Evolutionary conservation across 169 alveolate species (phyloP).

Genomic region (Neospora caninum): DNA sequence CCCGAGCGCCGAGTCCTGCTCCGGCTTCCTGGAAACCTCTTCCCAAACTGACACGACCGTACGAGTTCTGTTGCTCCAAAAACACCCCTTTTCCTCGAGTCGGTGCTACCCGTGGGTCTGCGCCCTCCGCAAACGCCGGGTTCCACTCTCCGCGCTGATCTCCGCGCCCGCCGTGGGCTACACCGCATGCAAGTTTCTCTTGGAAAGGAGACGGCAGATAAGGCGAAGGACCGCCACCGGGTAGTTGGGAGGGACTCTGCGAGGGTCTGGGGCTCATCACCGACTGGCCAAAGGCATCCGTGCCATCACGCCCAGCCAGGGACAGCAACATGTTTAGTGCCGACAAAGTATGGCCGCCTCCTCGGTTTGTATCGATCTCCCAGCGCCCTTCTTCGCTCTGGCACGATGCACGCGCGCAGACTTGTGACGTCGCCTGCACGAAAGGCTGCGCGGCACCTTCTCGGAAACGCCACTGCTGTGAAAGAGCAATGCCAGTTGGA

Average conservation of each 20-base stretch:
- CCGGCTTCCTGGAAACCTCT: background rate
- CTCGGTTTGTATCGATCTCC: background rate
- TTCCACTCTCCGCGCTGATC: background rate
- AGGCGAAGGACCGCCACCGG: background rate
- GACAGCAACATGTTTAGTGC: background rate
- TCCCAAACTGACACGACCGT: background rate
- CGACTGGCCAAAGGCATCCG: background rate
- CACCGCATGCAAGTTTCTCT: background rate
- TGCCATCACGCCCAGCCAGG: background rate
- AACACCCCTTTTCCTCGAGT: background rate
- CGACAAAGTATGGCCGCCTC: background rate
- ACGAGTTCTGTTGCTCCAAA: background rate
- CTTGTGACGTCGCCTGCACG: no score
- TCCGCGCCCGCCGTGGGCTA: background rate
- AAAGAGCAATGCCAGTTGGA: background rate
- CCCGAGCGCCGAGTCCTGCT: background rate
- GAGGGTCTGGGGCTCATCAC: background rate
- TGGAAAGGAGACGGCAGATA: background rate
- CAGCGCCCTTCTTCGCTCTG: background rate
- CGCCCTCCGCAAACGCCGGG: background rate
- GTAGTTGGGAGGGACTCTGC: no score
- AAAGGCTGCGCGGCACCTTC: background rate
- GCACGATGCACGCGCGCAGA: background rate
- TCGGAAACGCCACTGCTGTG: background rate
- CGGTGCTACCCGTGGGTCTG: background rate